Evolutionary conservation across 192 early-diverging fungal genomes (phyloP).

Genomic region (Coemansia sp.): DNA sequence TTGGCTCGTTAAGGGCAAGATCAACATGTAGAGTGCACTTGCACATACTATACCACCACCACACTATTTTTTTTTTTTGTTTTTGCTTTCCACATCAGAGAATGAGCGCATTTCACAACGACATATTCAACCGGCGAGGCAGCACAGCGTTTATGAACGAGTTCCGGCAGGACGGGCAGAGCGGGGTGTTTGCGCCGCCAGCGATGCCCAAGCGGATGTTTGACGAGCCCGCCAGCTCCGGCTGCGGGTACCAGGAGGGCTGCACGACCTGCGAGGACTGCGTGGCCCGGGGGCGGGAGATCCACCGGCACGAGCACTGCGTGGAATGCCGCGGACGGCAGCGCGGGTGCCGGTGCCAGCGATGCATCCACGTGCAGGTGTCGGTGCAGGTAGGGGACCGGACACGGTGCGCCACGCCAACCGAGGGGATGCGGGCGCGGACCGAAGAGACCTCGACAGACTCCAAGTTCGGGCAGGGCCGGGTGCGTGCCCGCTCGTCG

Average conservation of each 20-base stretch:
- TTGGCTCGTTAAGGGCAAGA: too few species aligned
- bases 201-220: constrained; percentile 46
- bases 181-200: constrained; percentile 36
- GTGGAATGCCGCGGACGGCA: constrained; percentile 22
- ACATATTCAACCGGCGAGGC: constrained; percentile 36
- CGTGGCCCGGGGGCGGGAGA: constrained; percentile 25
- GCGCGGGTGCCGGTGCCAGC: constrained; percentile 31
- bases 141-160: constrained; percentile 24
- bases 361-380: constrained; percentile 17
- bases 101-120: constrained; percentile 52
- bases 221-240: constrained; percentile 16
- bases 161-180: constrained; percentile 30
- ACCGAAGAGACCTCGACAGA: constrained; percentile 39
- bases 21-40: too few species aligned
- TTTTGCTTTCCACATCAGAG: neutral
- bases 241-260: constrained; percentile 27
- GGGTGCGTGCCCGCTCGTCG: constrained; percentile 39
- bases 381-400: constrained; percentile 1
- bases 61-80: neutral
- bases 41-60: too few species aligned
- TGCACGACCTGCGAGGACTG: constrained; percentile 49
- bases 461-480: constrained; percentile 36
- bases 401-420: constrained; percentile 11
- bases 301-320: constrained; percentile 46
- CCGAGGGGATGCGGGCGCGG: constrained; percentile 16